A percentile compares a stretch with the other conserved stretches of the same genome.
Conservation (phyloP, 352 stramenopile genomes). For the Globisporangium heterothallicum region DNA sequence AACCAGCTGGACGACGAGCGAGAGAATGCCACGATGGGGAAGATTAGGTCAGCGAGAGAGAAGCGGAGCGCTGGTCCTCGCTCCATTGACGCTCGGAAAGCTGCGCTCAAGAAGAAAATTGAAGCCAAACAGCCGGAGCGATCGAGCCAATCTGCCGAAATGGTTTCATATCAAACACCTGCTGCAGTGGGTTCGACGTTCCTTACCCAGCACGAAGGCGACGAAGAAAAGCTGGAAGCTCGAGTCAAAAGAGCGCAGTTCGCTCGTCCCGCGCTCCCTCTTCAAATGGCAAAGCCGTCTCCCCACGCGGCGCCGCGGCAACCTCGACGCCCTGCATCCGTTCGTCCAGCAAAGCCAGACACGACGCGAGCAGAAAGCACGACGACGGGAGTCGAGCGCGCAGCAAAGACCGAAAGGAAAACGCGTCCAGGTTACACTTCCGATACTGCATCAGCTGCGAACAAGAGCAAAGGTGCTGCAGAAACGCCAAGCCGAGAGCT, state of each 20-base stretch:
- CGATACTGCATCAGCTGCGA: not conserved
- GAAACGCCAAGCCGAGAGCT: not conserved
- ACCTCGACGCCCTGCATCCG: conserved; percentile 3
- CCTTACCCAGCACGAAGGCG: conserved; percentile 37
- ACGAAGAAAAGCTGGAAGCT: conserved; percentile 18
- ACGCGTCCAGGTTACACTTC: not conserved
- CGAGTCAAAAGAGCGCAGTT: not conserved
- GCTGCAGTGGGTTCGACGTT: conserved; percentile 19
- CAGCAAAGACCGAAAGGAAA: not conserved
- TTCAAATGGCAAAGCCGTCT: not conserved
- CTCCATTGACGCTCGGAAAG: conserved; percentile 27
- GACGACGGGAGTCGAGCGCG: not conserved
- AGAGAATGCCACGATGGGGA: not conserved
- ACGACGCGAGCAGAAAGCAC: not conserved
- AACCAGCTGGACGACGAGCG: conserved; percentile 19
- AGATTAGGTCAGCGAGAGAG: not conserved
- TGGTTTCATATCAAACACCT: not conserved
- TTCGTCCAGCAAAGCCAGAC: not conserved
- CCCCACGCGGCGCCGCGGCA: not conserved
- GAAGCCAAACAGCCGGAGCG: conserved; percentile 1
- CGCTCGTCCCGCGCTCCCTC: not conserved
- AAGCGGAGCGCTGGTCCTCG: conserved; percentile 1
- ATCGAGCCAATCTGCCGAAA: conserved; percentile 1
- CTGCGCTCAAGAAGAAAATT: conserved; percentile 39
- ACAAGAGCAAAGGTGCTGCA: not conserved